Base-by-base conservation (phyloP, 2,329 filamentous ascomycete species). In the Geosmithia putterillii region DNA sequence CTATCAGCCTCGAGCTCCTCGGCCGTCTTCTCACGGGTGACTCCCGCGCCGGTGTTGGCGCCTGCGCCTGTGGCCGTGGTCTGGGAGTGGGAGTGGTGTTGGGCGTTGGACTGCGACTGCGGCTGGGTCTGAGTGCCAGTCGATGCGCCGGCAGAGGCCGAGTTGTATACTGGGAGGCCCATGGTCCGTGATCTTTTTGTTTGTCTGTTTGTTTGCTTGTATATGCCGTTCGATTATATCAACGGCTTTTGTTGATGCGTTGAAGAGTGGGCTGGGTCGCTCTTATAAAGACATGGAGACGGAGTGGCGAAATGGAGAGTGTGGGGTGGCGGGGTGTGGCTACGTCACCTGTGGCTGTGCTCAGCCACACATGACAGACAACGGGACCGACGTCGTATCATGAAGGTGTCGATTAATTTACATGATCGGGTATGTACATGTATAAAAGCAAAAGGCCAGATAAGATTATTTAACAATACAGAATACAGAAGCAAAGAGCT, bases 1-100 rank as follows among this genome's bases (percentile, higher is more conserved):
- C 63, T 54, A 48, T 74, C 71, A 2, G 71, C 71, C 49, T 71
- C 67, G 45, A 63, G 48, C 56, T 74, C 69, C 3, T 58, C 67
- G 40, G 66, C 65, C 1, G 69, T 73, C 62, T 73, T 73, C 35
- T 62, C 57, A 44, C 68, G 53, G 12, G 65, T 68, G 5, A 54
- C 59, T 2, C 67, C 69, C 0, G 68, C 69, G n/a, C 68, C 69
- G 0, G 66, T 70, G 52, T 73, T 59, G n/a, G 60, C 64, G 12
- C 69, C 69, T 2, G 69, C 69, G 21, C 69, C 28, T 32, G 28
- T 12, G 25, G n/a, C n/a, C n/a, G n/a, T n/a, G n/a, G n/a, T n/a
- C n/a, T n/a, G n/a, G n/a, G n/a, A n/a, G n/a, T n/a, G n/a, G n/a
- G n/a, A n/a, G n/a, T n/a, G n/a, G n/a, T n/a, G n/a, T n/a, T n/a